phyloP scores from a whole-genome alignment of 2,329 filamentous ascomycete species.

The Teratosphaeriaceae sp. region DNA sequence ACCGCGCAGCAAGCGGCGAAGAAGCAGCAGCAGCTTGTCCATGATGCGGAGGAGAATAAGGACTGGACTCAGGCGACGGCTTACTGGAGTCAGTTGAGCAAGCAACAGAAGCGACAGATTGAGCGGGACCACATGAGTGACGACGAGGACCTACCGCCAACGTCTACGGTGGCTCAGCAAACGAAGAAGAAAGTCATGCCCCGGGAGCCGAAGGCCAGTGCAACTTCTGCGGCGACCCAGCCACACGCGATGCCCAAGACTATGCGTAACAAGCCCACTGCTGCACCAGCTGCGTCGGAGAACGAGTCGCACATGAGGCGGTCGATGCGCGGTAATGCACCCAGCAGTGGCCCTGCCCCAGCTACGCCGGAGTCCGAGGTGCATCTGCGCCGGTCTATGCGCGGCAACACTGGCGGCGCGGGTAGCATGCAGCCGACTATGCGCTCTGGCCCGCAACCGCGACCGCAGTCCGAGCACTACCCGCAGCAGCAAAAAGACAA shows the following conservation, averaged over 20 bases:
- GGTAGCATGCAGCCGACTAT: not conserved
- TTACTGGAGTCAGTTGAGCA: conserved; percentile 62
- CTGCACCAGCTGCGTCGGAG: conserved; percentile 12
- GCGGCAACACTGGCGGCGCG: conserved; percentile 26
- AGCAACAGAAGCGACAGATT: conserved; percentile 56
- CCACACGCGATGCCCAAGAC: conserved; percentile 33
- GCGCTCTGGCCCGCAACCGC: conserved; percentile 12
- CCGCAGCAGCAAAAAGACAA: conserved; percentile 3
- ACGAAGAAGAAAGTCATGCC: conserved; percentile 35
- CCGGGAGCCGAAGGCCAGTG: conserved; percentile 11
- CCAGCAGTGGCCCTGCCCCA: not conserved
- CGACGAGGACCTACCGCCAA: conserved; percentile 22
- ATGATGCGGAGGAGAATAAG: conserved; percentile 8
- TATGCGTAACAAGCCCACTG: conserved; percentile 24
- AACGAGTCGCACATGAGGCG: conserved; percentile 26
- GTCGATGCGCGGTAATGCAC: conserved; percentile 33
- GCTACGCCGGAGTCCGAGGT: conserved; percentile 13
- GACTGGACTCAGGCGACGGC: conserved; percentile 64
- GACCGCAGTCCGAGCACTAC: conserved; percentile 11
- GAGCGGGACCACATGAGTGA: conserved; percentile 44
- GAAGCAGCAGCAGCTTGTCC: conserved; percentile 3
- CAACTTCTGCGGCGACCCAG: too few relatives aligned
- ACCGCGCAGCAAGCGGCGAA: conserved; percentile 9
- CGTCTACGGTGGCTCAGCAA: conserved; percentile 24
- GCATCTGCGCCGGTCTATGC: conserved; percentile 34